Evolutionary conservation across 192 early-diverging fungal species (phyloP).

Genomic region (Paraglomus occultum): DNA sequence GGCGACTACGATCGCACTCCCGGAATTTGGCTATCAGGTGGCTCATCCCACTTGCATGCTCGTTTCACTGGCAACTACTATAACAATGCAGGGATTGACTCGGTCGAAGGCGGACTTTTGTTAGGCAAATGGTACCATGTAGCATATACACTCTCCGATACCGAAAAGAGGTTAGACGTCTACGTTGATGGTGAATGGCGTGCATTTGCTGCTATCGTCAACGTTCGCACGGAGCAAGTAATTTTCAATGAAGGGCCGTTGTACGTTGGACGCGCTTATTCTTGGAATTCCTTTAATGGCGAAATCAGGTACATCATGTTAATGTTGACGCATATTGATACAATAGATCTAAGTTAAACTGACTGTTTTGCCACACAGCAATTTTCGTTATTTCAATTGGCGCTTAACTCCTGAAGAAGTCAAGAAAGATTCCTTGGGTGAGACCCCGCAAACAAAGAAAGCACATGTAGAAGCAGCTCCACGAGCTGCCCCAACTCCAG

Average conservation of each 20-base stretch:
- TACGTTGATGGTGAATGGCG: background rate
- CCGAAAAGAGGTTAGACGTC: background rate
- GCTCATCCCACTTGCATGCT: background rate
- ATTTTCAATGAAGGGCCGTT: slow-evolving; percentile 5
- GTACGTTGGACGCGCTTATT: background rate
- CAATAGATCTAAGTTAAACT: background rate
- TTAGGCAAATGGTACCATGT: slow-evolving; percentile 17
- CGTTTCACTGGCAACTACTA: background rate
- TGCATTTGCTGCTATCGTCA: background rate
- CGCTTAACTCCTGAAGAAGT: slow-evolving; percentile 15
- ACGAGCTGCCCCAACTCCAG: no score
- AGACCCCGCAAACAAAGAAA: no score
- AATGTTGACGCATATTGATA: background rate
- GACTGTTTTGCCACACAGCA: background rate
- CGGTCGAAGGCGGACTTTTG: background rate
- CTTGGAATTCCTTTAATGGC: background rate
- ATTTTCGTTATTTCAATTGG: slow-evolving; percentile 25
- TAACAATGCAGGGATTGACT: background rate
- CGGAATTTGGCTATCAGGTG: background rate
- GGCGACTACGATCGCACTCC: background rate
- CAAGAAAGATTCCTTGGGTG: background rate
- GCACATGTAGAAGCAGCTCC: no score
- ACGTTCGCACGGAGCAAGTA: background rate
- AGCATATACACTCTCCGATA: background rate
- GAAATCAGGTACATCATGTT: slow-evolving; percentile 2